phyloP scores from a whole-genome alignment of 2,329 filamentous ascomycete species.

The Nakataea oryzae region DNA sequence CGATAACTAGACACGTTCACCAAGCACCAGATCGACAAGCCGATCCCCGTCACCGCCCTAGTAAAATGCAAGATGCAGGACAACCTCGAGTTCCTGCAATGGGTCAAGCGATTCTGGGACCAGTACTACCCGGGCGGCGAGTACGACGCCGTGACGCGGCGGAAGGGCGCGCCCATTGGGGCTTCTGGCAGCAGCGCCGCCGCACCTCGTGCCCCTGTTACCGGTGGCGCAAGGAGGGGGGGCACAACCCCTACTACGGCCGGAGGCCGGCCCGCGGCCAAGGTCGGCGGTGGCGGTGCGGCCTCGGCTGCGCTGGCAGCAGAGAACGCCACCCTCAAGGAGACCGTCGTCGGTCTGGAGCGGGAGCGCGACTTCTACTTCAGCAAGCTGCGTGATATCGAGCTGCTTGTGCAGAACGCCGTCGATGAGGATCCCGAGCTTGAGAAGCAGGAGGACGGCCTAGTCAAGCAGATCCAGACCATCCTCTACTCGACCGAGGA shows the following conservation, averaged over 20 bases:
- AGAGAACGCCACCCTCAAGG: slow-evolving; percentile 84
- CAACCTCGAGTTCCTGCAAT: slow-evolving; percentile 97
- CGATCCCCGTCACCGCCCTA: slow-evolving; percentile 77
- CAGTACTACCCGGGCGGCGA: slow-evolving; percentile 96
- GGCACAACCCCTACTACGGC: slow-evolving; percentile 54
- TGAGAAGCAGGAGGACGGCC: slow-evolving; percentile 83
- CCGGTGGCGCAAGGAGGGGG: slow-evolving; percentile 39
- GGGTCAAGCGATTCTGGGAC: slow-evolving; percentile 95
- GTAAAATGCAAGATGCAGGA: slow-evolving; percentile 99
- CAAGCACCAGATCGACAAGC: slow-evolving; percentile 78
- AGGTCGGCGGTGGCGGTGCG: slow-evolving; percentile 43
- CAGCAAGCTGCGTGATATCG: slow-evolving; percentile 94
- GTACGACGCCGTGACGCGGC: slow-evolving; percentile 79
- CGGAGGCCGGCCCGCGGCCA: slow-evolving; percentile 30
- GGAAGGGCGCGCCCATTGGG: slow-evolving; percentile 64
- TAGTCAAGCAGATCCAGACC: slow-evolving; percentile 91
- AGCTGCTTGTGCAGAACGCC: slow-evolving; percentile 84
- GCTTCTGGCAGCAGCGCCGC: slow-evolving; percentile 30
- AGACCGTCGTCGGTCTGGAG: slow-evolving; percentile 90
- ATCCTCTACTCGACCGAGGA: slow-evolving; percentile 97
- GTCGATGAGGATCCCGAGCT: slow-evolving; percentile 87
- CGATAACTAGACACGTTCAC: slow-evolving; percentile 59
- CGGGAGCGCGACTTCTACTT: slow-evolving; percentile 98
- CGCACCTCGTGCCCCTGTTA: slow-evolving; percentile 35
- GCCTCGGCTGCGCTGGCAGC: slow-evolving; percentile 64